Base-by-base conservation (phyloP, 2,329 filamentous ascomycete species). In the Beauveria sp. region DNA sequence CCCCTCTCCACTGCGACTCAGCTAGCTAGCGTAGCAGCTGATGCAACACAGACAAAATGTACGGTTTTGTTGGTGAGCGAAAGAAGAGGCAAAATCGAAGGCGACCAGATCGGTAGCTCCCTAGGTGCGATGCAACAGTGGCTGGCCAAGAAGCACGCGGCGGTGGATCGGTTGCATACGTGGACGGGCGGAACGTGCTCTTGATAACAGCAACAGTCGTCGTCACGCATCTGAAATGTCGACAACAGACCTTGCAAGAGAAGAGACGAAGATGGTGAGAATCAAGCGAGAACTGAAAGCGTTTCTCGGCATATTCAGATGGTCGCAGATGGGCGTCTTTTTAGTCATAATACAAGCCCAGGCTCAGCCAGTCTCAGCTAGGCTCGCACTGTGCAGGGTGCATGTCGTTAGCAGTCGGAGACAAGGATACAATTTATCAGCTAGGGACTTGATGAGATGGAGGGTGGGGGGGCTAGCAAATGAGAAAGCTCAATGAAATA, bases 111-210 rank as follows among this genome's bases (percentile, higher is more conserved):
- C 54, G 42, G 42, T 57, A 48, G 54, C 54, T 34, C 10, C 28
- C 42, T 57, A 14, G n/a, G n/a, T 43, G 45, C 20, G 34, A 50
- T 58, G 55, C 45, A 50, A 58, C 55, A 34, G 45, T 58, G 55
- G 45, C 22, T 42, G 45, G 31, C 12, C 55, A 50, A 34, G 28
- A 18, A 40, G 46, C 28, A 12, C 40, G 54, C n/a, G 22, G n/a
- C 20, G 55, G 55, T 58, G 55, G 55, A 42, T 58, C 45, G 20
- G 28, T 14, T 40, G 55, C 28, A 50, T 58, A 50, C 55, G 22
- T 58, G 24, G 45, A 50, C 20, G 31, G 45, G 28, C 45, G 34
- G 43, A 14, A 58, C 43, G 45, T 58, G 55, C 55, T 28, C 46
- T 42, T n/a, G 31, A 49, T 43, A 22, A 22, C 24, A 14, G 24